A percentile compares a stretch with the other conserved stretches of the same genome.
phyloP scores from a whole-genome alignment of 352 stramenopile species.

The Elongisporangium prolatum region DNA sequence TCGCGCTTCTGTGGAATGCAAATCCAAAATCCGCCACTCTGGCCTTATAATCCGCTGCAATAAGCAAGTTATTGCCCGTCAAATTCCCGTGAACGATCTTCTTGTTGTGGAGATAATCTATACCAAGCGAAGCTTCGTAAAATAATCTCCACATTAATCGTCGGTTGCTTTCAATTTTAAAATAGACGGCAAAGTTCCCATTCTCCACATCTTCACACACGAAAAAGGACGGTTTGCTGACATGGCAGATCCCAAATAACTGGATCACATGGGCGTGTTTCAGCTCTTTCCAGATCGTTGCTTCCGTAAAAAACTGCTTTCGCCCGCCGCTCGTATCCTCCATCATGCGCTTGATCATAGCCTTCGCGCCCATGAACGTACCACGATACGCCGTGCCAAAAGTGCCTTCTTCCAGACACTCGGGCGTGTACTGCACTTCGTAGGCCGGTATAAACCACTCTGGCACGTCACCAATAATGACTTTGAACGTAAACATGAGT shows the following conservation, averaged over 20 bases:
- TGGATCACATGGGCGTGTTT: constrained; percentile 31
- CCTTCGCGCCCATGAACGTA: too few species aligned
- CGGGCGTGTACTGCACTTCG: too few species aligned
- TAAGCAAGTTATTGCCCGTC: constrained; percentile 79
- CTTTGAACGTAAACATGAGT: too few species aligned
- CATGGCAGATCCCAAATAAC: constrained; percentile 35
- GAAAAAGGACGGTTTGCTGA: constrained; percentile 24
- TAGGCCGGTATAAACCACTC: too few species aligned
- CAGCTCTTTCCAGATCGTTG: constrained; percentile 27
- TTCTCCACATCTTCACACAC: constrained; percentile 35
- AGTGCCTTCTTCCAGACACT: too few species aligned
- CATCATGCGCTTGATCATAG: constrained; percentile 17
- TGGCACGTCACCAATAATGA: too few species aligned
- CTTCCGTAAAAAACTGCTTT: constrained; percentile 23
- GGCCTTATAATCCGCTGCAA: constrained; percentile 25
- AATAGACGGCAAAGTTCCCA: constrained; percentile 35
- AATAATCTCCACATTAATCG: constrained; percentile 19
- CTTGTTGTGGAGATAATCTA: constrained; percentile 55
- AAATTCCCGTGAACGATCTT: constrained; percentile 75
- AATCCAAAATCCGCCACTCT: constrained; percentile 28
- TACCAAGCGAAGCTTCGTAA: constrained; percentile 35
- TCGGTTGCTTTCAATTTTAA: constrained; percentile 15
- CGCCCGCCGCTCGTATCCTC: constrained; percentile 13
- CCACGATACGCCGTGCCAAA: too few species aligned
- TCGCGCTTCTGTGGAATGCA: constrained; percentile 9